A percentile compares a stretch with the other conserved stretches of the same genome.
These are phyloP conservation scores for Septoria petroselini DNA, from an alignment of 2,329 filamentous ascomycete species.

Conservation along the genomic window DNA sequence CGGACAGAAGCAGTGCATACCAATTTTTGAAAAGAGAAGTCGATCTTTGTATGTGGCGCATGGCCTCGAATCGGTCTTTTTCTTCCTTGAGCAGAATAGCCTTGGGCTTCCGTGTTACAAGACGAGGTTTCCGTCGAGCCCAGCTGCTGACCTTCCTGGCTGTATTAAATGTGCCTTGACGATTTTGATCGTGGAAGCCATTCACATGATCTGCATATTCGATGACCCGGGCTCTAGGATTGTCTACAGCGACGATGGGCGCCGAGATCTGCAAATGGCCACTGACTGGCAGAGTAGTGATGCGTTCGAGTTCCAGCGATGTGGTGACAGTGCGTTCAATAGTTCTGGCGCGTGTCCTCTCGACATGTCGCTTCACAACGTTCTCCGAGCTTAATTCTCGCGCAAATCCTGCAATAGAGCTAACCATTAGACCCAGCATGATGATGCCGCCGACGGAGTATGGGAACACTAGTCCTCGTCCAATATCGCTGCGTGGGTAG, in stretches of 20 bases:
- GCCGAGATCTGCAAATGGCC: slow-evolving; percentile 17
- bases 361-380: slow-evolving; percentile 58
- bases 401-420: slow-evolving; percentile 69
- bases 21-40: slow-evolving; percentile 67
- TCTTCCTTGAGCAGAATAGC: slow-evolving; percentile 56
- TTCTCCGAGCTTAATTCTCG: slow-evolving; percentile 60
- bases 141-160: slow-evolving; percentile 25
- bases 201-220: slow-evolving; percentile 19
- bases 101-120: slow-evolving; percentile 41
- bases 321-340: slow-evolving; percentile 54
- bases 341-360: slow-evolving; percentile 54
- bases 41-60: slow-evolving; percentile 73
- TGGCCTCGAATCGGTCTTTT: slow-evolving; percentile 40
- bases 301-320: slow-evolving; percentile 47
- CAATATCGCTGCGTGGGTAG: slow-evolving; percentile 54
- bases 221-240: slow-evolving; percentile 11
- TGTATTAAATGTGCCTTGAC: slow-evolving; percentile 11
- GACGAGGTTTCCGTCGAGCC: slow-evolving; percentile 19
- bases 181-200: neutral
- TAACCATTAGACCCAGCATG: slow-evolving; percentile 78
- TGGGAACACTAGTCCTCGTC: slow-evolving; percentile 72
- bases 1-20: slow-evolving; percentile 67
- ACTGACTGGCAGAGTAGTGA: slow-evolving; percentile 8
- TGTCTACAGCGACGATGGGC: slow-evolving; percentile 17
- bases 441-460: slow-evolving; percentile 81